Base-by-base conservation (phyloP, 129 eudicot species). In the Flaveria linearis region DNA sequence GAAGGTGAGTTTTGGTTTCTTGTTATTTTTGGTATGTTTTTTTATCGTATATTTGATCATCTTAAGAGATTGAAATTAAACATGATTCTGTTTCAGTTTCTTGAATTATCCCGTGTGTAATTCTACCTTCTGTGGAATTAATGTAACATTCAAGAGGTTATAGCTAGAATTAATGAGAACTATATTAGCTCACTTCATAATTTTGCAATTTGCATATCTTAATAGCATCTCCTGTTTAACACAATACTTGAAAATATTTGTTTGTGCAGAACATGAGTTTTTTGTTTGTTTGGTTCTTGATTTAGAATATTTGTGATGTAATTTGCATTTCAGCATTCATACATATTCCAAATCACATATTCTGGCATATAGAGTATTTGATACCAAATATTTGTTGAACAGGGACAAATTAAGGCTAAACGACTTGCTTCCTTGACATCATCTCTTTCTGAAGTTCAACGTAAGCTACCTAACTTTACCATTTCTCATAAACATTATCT, bases 381-480 rank as follows among this genome's bases (percentile, higher is more conserved):
- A 79, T 74, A 60, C 18, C 14, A 39, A 58, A 41, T 79, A 72
- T 73, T 64, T 78, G 57, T 74, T 69, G 49, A 58, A 23, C 89
- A 94, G 99, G 94, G 87, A 69, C 93, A 87, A 73, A 78, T 84
- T 16, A 94, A 89, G 78, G 78, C 86, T 47, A 91, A 87, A 82
- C 82, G 96, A 67, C 93, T 94, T 68, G 85, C 93, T 68, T 87
- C 99, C 57, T 66, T 87, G 84, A 72, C 97, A 55, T 84, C 96
- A 74, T 86, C 94, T 18, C 87, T 91, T 14, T 43, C 90, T 43
- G 78, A 78, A 76, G 82, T 88, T 65, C 76, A 68, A 50, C 47
- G 98, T 93, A 87, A 88, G 92, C 74, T 36, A 64, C 75, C 56
- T 39, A 74, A 62, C 18, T 72, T 65, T 18, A 67, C 53, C 43